Evolutionary conservation across 116 monocot genomes (phyloP).

Genomic region (Cymodocea nodosa): DNA sequence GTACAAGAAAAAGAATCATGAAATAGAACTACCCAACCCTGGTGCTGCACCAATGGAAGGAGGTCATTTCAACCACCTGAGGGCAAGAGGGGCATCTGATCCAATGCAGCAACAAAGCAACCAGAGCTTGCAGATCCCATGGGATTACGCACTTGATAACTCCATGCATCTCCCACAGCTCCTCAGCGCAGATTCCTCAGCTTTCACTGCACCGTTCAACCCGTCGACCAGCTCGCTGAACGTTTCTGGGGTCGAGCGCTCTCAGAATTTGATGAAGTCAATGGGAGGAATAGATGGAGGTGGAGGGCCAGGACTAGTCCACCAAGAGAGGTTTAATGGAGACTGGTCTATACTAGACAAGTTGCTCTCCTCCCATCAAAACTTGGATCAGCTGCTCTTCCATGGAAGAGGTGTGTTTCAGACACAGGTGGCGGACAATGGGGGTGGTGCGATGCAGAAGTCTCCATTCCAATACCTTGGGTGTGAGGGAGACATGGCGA

Average conservation of each 20-base stretch:
- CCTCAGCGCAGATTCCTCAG: slow-evolving; percentile 50
- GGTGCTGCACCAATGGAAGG: slow-evolving; percentile 15
- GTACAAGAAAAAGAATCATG: slow-evolving; percentile 67
- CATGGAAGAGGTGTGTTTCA: slow-evolving; percentile 9
- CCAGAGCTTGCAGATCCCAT: slow-evolving; percentile 8
- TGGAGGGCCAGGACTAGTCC: too few relatives aligned
- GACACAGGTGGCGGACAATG: slow-evolving; percentile 11
- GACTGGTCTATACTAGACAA: slow-evolving; percentile 73
- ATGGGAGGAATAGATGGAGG: slow-evolving; percentile 6
- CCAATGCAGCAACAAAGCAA: background rate
- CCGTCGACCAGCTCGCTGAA: slow-evolving; percentile 21
- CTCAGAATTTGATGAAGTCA: slow-evolving; percentile 63
- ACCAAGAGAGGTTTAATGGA: slow-evolving; percentile 30
- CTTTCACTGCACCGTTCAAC: slow-evolving; percentile 12
- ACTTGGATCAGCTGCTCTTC: slow-evolving; percentile 41
- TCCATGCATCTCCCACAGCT: slow-evolving; percentile 37
- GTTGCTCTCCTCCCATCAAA: slow-evolving; percentile 54
- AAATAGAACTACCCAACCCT: slow-evolving; percentile 11
- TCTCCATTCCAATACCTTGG: slow-evolving; percentile 37
- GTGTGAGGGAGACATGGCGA: slow-evolving; percentile 23
- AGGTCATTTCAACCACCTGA: slow-evolving; percentile 9
- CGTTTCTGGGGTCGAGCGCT: slow-evolving; percentile 43
- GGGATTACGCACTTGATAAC: slow-evolving; percentile 18
- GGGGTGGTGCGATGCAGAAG: slow-evolving; percentile 20
- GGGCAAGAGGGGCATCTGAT: background rate